Conservation (phyloP, 2,329 filamentous ascomycete genomes). For the Penicillium sp. region DNA sequence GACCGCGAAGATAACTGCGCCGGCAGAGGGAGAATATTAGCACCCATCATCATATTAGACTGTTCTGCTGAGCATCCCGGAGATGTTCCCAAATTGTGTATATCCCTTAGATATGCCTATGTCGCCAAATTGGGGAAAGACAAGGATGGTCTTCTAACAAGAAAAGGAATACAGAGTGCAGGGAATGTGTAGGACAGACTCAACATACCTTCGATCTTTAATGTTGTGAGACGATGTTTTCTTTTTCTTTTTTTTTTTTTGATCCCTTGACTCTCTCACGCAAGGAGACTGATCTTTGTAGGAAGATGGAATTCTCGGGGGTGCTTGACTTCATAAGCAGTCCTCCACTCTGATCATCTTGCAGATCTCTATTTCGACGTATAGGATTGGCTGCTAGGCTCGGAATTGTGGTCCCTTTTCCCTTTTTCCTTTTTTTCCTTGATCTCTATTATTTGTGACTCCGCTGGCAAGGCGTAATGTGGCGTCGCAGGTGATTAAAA, state of each 20-base stretch:
- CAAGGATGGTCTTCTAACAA: not conserved
- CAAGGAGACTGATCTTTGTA: slow-evolving; percentile 16
- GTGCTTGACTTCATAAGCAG: slow-evolving; percentile 26
- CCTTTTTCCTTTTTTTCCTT: not conserved
- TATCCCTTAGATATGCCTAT: not conserved
- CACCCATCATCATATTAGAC: slow-evolving; percentile 29
- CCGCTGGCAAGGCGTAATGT: slow-evolving; percentile 13
- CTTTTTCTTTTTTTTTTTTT: slow-evolving; percentile 10
- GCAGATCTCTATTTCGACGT: slow-evolving; percentile 21
- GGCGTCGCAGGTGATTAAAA: slow-evolving; percentile 7
- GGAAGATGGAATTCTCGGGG: slow-evolving; percentile 21
- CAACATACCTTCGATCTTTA: slow-evolving; percentile 8
- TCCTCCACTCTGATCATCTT: slow-evolving; percentile 24
- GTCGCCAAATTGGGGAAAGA: not conserved
- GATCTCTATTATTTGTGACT: slow-evolving; percentile 5
- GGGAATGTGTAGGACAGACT: slow-evolving; percentile 7
- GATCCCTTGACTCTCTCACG: slow-evolving; percentile 20
- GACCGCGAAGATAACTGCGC: slow-evolving; percentile 32
- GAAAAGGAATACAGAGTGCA: not conserved
- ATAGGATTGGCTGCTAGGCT: slow-evolving; percentile 17
- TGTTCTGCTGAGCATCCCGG: slow-evolving; percentile 6
- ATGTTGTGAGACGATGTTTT: slow-evolving; percentile 9
- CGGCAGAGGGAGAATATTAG: slow-evolving; percentile 30
- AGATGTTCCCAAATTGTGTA: not conserved
- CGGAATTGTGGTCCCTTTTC: slow-evolving; percentile 12